Evolutionary conservation across 768 basidiomycete genomes (phyloP), one percentile per base, ranked within the genome.

Genomic region (Leccinum boreale): DNA sequence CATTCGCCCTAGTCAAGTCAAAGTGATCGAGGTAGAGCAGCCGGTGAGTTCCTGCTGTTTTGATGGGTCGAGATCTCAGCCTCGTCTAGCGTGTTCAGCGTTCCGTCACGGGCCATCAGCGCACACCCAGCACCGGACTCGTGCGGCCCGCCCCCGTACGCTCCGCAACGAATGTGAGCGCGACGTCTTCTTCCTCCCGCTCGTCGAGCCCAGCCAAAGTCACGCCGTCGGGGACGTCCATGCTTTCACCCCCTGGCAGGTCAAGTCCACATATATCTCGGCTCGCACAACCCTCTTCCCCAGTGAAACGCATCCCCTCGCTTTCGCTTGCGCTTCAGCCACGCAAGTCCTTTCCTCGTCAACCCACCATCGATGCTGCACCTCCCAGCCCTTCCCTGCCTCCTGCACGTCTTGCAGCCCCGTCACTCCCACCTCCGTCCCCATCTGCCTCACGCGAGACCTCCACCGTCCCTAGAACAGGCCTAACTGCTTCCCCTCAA

Each of bases 1-100:
- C 69, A 87, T 98, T 5, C 80, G 91, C 35, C 84, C 90, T 0
- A 89, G 89, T 67, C 90, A 93, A 70, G 90, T 98, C 61, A 91
- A 83, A 69, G 72, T 86, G 24, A 75, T 81, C 65, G 68, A 72
- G 29, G 58, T 62, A 17, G 71, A 72, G 12, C 72, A 61, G n/a
- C 61, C 46, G 14, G 70, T 72, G 60, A 70, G 70, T 64, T 39
- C n/a, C 23, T 8, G 0, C 33, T 4, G 15, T 0, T 6, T 44
- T 44, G 42, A 19, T 11, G 19, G n/a, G 10, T 44, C 42, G 42
- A 44, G n/a, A 17, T 44, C 42, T 44, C 9, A 44, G 42, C 10
- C 9, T 44, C 42, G 23, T 74, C 28, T 31, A 70, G 60, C 75
- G 76, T 53, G 51, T 58, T 4, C 65, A 69, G 24, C 56, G 78